Percentiles rank a stretch among this genome's conserved stretches.
phyloP scores from a whole-genome alignment of 495 filamentous ascomycete genomes.

The Parathielavia appendiculata region DNA sequence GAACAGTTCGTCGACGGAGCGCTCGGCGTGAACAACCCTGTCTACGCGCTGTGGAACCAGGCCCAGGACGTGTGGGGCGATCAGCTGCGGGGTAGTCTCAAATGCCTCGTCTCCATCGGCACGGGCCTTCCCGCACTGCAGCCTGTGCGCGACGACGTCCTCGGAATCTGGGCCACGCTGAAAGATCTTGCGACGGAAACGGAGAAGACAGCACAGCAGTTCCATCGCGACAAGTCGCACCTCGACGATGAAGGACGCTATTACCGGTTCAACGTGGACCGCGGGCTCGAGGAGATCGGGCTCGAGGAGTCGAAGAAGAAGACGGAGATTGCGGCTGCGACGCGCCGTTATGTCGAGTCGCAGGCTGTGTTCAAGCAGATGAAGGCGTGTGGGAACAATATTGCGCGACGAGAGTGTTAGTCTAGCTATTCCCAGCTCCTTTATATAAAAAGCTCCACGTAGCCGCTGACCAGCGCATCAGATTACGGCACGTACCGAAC shows the following conservation, averaged over 20 bases:
- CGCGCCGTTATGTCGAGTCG: conserved; percentile 36
- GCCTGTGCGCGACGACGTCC: conserved; percentile 26
- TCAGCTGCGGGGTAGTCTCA: conserved; percentile 33
- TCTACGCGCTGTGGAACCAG: conserved; percentile 43
- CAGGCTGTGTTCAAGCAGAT: conserved; percentile 39
- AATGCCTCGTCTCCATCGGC: conserved; percentile 46
- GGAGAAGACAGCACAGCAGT: conserved; percentile 37
- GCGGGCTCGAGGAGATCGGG: conserved; percentile 40
- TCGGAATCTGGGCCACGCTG: conserved; percentile 30
- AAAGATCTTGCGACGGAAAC: conserved; percentile 37
- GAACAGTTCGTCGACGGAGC: conserved; percentile 42
- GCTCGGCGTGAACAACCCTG: conserved; percentile 43
- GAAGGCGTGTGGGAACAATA: conserved; percentile 26
- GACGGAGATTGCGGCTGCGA: conserved; percentile 37
- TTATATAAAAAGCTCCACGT: neutral
- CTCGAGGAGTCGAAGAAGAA: conserved; percentile 39
- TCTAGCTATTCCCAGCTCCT: neutral
- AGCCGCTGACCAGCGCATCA: conserved; percentile 3
- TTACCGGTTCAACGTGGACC: conserved; percentile 46
- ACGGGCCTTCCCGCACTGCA: conserved; percentile 38
- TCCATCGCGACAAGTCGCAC: conserved; percentile 36
- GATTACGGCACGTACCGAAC: conserved; percentile 19
- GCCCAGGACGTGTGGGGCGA: conserved; percentile 39
- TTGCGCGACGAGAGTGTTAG: conserved; percentile 6
- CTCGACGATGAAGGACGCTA: conserved; percentile 34